Base-by-base conservation (phyloP, 164 flowering plant species). In the Stephania japonica region DNA sequence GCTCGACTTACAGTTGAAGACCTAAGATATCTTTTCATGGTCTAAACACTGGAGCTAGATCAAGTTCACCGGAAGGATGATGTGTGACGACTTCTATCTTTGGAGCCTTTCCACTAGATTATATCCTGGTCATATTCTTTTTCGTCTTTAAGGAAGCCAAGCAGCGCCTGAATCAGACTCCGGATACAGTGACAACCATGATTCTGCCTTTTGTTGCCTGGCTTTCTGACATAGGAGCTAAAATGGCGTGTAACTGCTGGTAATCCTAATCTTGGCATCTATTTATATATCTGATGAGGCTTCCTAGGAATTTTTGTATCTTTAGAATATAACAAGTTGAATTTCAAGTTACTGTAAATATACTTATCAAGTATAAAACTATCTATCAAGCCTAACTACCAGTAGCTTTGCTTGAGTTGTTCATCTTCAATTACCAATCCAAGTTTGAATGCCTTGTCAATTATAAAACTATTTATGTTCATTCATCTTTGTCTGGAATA, bases 1-100 rank as follows among this genome's bases (percentile, higher is more conserved):
- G 66, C 88, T 80, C 90, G 94, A 8, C 85, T 94, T 25, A 94
- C 97, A 3, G 87, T 84, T 21, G 95, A 91, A 65, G 99, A 94
- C 80, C 92, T 94, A 43, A 89, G 80, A 76, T 92, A 82, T 83
- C 80, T 92, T 32, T 94, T 94, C 69, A 87, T 81, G 89, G 85
- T 81, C 32, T 86, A 80, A 80, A 53, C 62, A 53, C 11, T 13
- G 43, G 27, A n/a, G 63, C 64, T 19, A 21, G 42, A 41, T 24
- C 53, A 2, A 67, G 14, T 14, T 43, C 42, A 6, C 41, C 7
- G 9, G 25, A 59, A 59, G 21, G 21, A 59, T 18, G 21, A 59
- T 19, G 64, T n/a, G 7, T 24, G 21, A 16, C 62, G 19, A 56
- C 19, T 59, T n/a, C 67, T 27, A 18, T 32, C 13, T 42, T 32